Evolutionary conservation across 306 rosid genomes (phyloP), one percentile per base, ranked within the genome.

Genomic region (Rosa persica): DNA sequence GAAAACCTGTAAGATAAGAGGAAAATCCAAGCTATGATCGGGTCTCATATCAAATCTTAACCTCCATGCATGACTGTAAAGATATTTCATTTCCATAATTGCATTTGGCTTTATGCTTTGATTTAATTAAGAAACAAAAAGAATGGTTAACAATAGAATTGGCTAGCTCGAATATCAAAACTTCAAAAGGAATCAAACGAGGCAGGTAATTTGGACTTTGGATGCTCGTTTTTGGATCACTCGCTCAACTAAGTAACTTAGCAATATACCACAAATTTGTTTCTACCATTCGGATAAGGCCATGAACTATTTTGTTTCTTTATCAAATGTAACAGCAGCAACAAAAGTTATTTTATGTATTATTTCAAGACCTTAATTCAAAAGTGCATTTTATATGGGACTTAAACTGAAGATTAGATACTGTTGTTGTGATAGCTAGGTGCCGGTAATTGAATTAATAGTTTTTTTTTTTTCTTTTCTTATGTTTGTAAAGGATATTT

Each of bases 211-310:
- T 5, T 6, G 11, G 72, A 19, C 77, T n/a, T 34, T 48, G 60
- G 61, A 75, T 47, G 57, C 34, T 61, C 44, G 71, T 39, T 19
- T 61, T 75, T 61, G 62, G 79, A 76, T 64, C 79, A 44, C 72
- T 19, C 20, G 62, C 61, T 62, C n/a, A 34, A 13, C 40, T 67
- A 25, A 30, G 43, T 17, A 40, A 13, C 55, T 74, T 16, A 17
- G 55, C 68, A 20, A 17, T 30, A 3, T 5, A 5, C 9, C 22
- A 38, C 47, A 73, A 39, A 2, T n/a, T 74, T 74, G 66, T 74
- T n/a, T 49, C 23, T 17, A 19, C 58, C 9, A 4, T 49, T 52
- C n/a, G 0, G 43, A 20, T 54, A 57, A 38, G 25, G 38, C 38
- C 38, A 5, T 38, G 67, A 40, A 23, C 40, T 74, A 57, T 74